Evolutionary conservation across 1,284 basidiomycete species (phyloP).

Genomic region (Afroboletus lepidellus): DNA sequence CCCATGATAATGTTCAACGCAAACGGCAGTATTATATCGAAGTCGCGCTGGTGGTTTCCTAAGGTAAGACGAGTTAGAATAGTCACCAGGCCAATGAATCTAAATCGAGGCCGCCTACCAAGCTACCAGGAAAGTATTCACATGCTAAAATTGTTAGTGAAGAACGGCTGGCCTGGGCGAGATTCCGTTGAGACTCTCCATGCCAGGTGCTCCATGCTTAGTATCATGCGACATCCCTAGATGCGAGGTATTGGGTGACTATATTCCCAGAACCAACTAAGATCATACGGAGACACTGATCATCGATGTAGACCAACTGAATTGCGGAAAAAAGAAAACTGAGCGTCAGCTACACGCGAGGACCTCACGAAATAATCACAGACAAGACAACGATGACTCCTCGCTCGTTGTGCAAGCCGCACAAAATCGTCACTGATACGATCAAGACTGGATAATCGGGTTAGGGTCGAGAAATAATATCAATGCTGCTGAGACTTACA

Average conservation of each 20-base stretch:
- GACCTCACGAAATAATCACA: conserved; percentile 1
- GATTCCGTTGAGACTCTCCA: not conserved
- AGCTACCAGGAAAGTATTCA: not conserved
- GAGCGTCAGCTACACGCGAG: conserved; percentile 7
- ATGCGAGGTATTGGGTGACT: not conserved
- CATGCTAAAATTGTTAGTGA: conserved; percentile 16
- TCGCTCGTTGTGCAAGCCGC: conserved; percentile 8
- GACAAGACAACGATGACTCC: conserved; percentile 16
- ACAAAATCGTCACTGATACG: conserved; percentile 6
- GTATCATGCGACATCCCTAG: conserved; percentile 24
- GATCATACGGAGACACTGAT: conserved; percentile 17
- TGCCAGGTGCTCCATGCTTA: conserved; percentile 24
- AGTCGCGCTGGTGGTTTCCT: not conserved
- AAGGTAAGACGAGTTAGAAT: not conserved
- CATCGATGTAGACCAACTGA: conserved; percentile 19
- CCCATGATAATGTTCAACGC: not conserved
- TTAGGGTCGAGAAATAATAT: not conserved
- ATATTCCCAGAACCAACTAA: not conserved
- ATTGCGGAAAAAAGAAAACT: not conserved
- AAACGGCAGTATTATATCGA: not conserved
- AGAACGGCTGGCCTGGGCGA: not conserved
- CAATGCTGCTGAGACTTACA: conserved; percentile 7
- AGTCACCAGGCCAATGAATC: not conserved
- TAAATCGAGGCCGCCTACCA: no score
- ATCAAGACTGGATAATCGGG: conserved; percentile 10